These are phyloP conservation scores for Ogataea salicorniae DNA, from an alignment of 805 yeast genomes.

Conservation along the genomic window DNA sequence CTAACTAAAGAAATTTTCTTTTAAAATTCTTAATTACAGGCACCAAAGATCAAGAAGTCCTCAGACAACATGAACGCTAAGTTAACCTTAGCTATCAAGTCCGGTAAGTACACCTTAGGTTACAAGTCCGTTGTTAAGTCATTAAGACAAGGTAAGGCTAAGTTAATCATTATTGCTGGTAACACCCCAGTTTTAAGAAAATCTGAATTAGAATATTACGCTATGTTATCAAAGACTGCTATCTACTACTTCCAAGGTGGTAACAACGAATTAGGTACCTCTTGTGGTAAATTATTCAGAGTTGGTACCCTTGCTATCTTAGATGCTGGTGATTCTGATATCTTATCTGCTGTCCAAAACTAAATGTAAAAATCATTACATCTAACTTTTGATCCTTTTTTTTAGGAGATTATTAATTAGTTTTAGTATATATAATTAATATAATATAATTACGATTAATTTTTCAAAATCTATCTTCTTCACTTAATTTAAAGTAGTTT, in stretches of 20 bases:
- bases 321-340: constrained; percentile 99
- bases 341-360: constrained; percentile 60
- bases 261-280: constrained; percentile 99
- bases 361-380: constrained; percentile 7
- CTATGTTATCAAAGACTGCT: constrained; percentile 97
- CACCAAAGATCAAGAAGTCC: constrained; percentile 89
- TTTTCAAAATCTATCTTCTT: no score
- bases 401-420: neutral
- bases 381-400: neutral
- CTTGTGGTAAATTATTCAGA: constrained; percentile 99
- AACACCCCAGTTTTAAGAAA: constrained; percentile 99
- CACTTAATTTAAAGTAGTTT: neutral
- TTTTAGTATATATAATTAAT: no score
- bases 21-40: constrained; percentile 40
- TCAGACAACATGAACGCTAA: constrained; percentile 96
- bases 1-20: constrained; percentile 33
- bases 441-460: no score
- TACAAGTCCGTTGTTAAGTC: constrained; percentile 99
- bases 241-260: constrained; percentile 99
- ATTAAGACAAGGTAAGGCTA: constrained; percentile 98
- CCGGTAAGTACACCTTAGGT: constrained; percentile 99
- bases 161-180: constrained; percentile 95
- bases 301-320: constrained; percentile 94
- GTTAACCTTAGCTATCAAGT: constrained; percentile 96
- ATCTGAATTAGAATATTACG: constrained; percentile 99